A percentile compares a stretch with the other conserved stretches of the same genome.
Evolutionary conservation across 768 basidiomycete species (phyloP).

Genomic region (Tremella fuciformis): DNA sequence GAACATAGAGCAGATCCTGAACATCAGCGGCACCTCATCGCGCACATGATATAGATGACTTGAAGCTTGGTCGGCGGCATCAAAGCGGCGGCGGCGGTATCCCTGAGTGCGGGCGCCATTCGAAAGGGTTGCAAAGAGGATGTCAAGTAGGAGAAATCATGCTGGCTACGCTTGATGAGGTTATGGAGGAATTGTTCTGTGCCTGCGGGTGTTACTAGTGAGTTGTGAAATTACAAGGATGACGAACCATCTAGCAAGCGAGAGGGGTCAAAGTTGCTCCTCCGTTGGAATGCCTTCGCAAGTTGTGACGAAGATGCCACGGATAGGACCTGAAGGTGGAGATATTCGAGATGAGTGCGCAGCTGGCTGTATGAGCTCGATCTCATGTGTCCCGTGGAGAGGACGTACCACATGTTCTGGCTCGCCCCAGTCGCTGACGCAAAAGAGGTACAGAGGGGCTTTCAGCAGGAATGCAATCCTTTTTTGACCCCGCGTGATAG

Average conservation of each 20-base stretch:
- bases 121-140: constrained; percentile 78
- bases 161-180: constrained; percentile 66
- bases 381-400: not conserved
- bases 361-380: constrained; percentile 59
- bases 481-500: constrained; percentile 75
- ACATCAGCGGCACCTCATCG: constrained; percentile 9
- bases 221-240: not conserved
- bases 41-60: constrained; percentile 53
- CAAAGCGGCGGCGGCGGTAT: constrained; percentile 73
- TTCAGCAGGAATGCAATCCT: constrained; percentile 83
- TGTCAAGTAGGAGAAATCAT: constrained; percentile 75
- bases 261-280: constrained; percentile 83
- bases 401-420: constrained; percentile 85
- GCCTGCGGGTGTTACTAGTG: constrained; percentile 56
- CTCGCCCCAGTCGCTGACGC: constrained; percentile 88
- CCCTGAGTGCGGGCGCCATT: constrained; percentile 67
- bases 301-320: constrained; percentile 83
- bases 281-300: constrained; percentile 75
- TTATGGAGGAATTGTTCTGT: constrained; percentile 77
- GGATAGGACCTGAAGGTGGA: constrained; percentile 88
- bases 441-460: constrained; percentile 85
- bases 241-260: constrained; percentile 51
- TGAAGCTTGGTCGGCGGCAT: constrained; percentile 77
- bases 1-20: constrained; percentile 85
- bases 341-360: constrained; percentile 87